phyloP scores from a whole-genome alignment of 257 asterid genomes.

The Solanum pinnatisectum region DNA sequence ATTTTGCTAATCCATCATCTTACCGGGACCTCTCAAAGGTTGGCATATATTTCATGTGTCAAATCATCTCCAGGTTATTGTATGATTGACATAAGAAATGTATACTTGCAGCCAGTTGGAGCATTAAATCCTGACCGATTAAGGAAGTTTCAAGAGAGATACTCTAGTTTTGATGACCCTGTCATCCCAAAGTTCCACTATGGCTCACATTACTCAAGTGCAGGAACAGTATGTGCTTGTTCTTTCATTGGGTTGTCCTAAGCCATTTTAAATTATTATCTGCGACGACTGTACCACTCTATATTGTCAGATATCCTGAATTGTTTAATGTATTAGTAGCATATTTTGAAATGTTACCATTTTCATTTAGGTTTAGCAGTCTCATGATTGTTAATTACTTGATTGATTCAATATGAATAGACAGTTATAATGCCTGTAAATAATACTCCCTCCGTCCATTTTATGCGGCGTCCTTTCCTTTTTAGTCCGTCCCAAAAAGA shows the following conservation, averaged over 20 bases:
- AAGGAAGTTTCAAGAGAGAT: constrained; percentile 85
- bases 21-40: constrained; percentile 98
- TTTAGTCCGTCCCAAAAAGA: not conserved
- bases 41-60: constrained; percentile 9
- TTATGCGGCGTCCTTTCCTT: not conserved
- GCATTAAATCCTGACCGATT: constrained; percentile 81
- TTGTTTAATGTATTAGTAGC: not conserved
- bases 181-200: constrained; percentile 94
- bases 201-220: constrained; percentile 98
- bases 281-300: not conserved
- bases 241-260: constrained; percentile 2
- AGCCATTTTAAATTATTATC: not conserved
- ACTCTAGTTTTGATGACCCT: constrained; percentile 90
- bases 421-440: not conserved
- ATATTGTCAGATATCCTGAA: not conserved
- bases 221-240: constrained; percentile 73
- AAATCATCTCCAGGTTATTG: not conserved
- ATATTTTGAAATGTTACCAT: not conserved
- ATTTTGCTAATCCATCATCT: constrained; percentile 74
- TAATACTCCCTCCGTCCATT: not conserved
- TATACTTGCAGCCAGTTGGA: constrained; percentile 80
- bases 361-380: not conserved
- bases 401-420: not conserved
- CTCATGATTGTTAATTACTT: not conserved
- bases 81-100: constrained; percentile 10